Percentiles rank a stretch among this genome's conserved stretches.
phyloP scores from a whole-genome alignment of 768 basidiomycete species.

The Lyophyllum shimeji region DNA sequence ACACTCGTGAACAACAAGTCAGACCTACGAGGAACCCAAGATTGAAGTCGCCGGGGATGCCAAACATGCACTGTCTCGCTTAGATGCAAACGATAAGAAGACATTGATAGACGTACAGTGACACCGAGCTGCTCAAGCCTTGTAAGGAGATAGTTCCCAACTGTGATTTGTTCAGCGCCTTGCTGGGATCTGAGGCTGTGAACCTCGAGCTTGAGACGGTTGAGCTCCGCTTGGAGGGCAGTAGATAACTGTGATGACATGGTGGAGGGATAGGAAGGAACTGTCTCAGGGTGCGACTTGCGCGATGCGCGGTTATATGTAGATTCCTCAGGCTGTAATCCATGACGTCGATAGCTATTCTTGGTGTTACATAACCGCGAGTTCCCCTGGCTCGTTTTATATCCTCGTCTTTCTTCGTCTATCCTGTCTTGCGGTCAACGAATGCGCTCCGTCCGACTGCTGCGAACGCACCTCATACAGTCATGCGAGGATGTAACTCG shows the following conservation, averaged over 20 bases:
- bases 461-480: not conserved
- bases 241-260: conserved; percentile 20
- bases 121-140: conserved; percentile 61
- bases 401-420: not conserved
- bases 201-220: conserved; percentile 46
- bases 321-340: not conserved
- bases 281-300: not conserved
- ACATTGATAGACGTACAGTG: conserved; percentile 34
- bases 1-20: not conserved
- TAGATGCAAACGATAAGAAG: not conserved
- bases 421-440: not conserved
- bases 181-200: conserved; percentile 35
- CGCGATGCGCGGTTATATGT: conserved; percentile 11
- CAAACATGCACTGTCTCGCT: conserved; percentile 67
- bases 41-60: conserved; percentile 88
- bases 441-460: not conserved
- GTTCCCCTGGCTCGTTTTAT: too few relatives aligned
- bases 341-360: not conserved
- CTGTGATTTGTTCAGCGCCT: conserved; percentile 39
- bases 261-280: not conserved
- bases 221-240: conserved; percentile 43
- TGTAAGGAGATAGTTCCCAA: conserved; percentile 56
- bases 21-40: conserved; percentile 56
- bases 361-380: not conserved
- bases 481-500: too few relatives aligned